Evolutionary conservation across 192 early-diverging fungal species (phyloP).

Genomic region (Coemansia sp.): DNA sequence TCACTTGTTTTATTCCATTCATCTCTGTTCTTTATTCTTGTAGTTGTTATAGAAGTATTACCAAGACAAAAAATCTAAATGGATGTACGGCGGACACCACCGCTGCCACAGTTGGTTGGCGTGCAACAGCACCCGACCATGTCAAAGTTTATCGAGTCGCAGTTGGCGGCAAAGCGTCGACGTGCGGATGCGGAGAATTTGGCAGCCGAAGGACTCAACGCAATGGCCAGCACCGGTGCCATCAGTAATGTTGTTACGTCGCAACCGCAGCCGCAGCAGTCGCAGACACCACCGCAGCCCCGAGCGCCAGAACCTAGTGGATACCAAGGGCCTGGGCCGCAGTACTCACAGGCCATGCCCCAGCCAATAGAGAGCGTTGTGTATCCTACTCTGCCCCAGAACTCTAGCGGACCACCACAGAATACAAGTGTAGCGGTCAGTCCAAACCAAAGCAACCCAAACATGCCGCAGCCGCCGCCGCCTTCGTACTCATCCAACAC

Average conservation of each 20-base stretch:
- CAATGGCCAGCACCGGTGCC: neutral
- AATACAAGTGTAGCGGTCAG: neutral
- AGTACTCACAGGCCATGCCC: neutral
- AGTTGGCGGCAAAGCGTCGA: neutral
- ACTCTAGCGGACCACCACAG: neutral
- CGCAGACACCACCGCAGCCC: neutral
- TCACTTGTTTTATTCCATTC: neutral
- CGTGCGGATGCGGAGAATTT: neutral
- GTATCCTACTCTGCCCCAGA: too few species aligned
- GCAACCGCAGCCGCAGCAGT: slow-evolving; percentile 8
- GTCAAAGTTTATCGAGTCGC: neutral
- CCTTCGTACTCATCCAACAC: slow-evolving; percentile 2
- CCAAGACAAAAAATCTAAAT: neutral
- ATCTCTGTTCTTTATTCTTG: neutral
- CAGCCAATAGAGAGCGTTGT: neutral
- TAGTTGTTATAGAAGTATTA: neutral
- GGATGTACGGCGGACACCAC: neutral
- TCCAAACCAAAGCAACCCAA: neutral
- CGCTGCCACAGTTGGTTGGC: neutral
- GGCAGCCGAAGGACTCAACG: neutral
- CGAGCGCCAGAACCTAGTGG: neutral
- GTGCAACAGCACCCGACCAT: neutral
- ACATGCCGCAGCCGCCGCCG: neutral
- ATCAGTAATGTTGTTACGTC: neutral
- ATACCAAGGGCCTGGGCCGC: neutral